Evolutionary conservation across 2,329 filamentous ascomycete species (phyloP).

Genomic region (Malbranchea zuffiana): DNA sequence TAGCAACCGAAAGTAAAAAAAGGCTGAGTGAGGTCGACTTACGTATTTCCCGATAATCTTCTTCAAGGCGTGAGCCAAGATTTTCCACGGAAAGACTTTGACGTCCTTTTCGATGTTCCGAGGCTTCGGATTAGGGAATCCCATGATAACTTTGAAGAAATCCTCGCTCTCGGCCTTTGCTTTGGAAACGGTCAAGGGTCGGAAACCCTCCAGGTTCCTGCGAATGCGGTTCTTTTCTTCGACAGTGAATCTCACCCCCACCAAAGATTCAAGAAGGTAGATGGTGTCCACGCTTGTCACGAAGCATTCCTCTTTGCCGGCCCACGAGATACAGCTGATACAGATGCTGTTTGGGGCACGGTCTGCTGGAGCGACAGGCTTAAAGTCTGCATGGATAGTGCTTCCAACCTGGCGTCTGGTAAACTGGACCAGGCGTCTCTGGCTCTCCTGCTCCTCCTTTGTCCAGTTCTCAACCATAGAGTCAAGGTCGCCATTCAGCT

Average conservation of each 20-base stretch:
- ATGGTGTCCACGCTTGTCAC: constrained; percentile 98
- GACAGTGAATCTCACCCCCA: constrained; percentile 77
- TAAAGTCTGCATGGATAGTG: constrained; percentile 70
- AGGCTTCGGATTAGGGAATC: constrained; percentile 86
- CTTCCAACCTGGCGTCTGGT: constrained; percentile 70
- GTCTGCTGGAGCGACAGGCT: constrained; percentile 65
- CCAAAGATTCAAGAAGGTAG: constrained; percentile 80
- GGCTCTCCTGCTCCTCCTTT: constrained; percentile 64
- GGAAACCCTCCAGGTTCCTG: constrained; percentile 88
- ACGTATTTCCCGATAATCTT: constrained; percentile 98
- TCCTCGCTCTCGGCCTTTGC: constrained; percentile 84
- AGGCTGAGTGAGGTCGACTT: constrained; percentile 29
- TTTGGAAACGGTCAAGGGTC: constrained; percentile 87
- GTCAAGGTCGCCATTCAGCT: constrained; percentile 75
- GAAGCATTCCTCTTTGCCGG: constrained; percentile 78
- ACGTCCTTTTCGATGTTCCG: constrained; percentile 98
- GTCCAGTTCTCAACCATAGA: constrained; percentile 77
- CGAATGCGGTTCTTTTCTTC: constrained; percentile 98
- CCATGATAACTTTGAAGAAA: constrained; percentile 99
- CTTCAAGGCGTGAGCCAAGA: constrained; percentile 73
- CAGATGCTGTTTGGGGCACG: constrained; percentile 76
- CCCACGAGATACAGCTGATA: constrained; percentile 97
- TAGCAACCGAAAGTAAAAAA: constrained; percentile 20
- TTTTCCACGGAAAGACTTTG: constrained; percentile 96
- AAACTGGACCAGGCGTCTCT: constrained; percentile 80